phyloP scores from a whole-genome alignment of 2,329 filamentous ascomycete species.

The Paracoccidioides brasiliensis region DNA sequence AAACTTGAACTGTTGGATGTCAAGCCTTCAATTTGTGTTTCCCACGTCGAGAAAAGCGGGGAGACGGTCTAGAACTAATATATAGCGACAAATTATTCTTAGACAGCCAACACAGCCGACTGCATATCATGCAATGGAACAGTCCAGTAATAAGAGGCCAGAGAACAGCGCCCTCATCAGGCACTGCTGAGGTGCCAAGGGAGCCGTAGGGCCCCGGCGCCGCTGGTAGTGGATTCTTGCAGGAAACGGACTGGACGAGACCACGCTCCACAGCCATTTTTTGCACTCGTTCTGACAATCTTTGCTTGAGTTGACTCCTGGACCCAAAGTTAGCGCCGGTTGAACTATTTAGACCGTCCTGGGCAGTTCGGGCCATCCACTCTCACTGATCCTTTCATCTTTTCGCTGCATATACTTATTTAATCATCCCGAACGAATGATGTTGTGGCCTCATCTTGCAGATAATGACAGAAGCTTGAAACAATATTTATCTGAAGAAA shows the following conservation, averaged over 20 bases:
- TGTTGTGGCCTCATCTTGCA: background rate
- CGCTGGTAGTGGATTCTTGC: conserved; percentile 4
- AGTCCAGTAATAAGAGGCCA: conserved; percentile 3
- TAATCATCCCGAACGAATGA: background rate
- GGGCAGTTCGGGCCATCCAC: background rate
- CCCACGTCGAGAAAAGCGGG: conserved; percentile 5
- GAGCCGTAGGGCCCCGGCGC: background rate
- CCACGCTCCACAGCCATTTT: background rate
- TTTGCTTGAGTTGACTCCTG: background rate
- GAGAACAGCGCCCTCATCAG: conserved; percentile 3
- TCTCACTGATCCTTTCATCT: background rate
- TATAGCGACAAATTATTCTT: conserved; percentile 2
- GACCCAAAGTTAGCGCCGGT: too few species aligned
- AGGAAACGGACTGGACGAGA: background rate
- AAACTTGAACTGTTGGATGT: background rate
- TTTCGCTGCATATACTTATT: background rate
- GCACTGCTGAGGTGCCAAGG: conserved; percentile 3
- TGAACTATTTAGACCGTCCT: background rate
- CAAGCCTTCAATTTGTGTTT: background rate
- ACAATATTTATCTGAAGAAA: background rate
- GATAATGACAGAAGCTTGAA: background rate
- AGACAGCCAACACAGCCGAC: conserved; percentile 6
- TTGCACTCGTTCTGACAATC: background rate
- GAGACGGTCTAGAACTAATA: conserved; percentile 8
- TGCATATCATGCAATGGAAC: conserved; percentile 5